phyloP scores from a whole-genome alignment of 2,329 filamentous ascomycete species.

The Phoma sp. region DNA sequence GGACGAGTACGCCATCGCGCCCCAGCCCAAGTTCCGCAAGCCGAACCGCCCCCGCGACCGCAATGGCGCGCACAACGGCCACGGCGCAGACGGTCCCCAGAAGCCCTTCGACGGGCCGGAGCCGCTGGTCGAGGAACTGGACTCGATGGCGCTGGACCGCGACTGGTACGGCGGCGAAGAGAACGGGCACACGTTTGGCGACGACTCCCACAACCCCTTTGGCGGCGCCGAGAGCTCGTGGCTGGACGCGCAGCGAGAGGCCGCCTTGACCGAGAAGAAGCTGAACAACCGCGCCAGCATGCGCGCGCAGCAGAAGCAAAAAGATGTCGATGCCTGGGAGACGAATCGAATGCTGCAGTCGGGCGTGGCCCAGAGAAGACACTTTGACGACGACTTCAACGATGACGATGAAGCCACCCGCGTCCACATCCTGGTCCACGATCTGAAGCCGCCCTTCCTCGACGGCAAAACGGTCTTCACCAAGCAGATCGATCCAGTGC shows the following conservation, averaged over 20 bases:
- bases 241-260: conserved; percentile 77
- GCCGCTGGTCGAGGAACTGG: conserved; percentile 67
- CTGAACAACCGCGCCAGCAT: conserved; percentile 73
- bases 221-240: conserved; percentile 75
- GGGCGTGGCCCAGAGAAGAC: conserved; percentile 87
- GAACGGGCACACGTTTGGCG: conserved; percentile 82
- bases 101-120: conserved; percentile 68
- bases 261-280: conserved; percentile 80
- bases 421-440: conserved; percentile 90
- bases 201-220: conserved; percentile 92
- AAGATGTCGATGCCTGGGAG: conserved; percentile 97
- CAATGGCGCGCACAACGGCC: conserved; percentile 39
- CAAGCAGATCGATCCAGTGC: conserved; percentile 93
- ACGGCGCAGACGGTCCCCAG: conserved; percentile 56
- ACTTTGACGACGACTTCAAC: conserved; percentile 81
- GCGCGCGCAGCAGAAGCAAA: conserved; percentile 82
- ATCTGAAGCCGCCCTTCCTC: conserved; percentile 90
- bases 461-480: conserved; percentile 96
- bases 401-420: conserved; percentile 90
- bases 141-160: conserved; percentile 78
- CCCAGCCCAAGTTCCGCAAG: conserved; percentile 53
- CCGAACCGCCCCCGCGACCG: conserved; percentile 45
- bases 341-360: conserved; percentile 98
- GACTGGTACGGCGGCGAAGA: conserved; percentile 95
- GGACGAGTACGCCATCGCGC: conserved; percentile 64